Base-by-base conservation (phyloP, 768 basidiomycete genomes). In the Nidularia pulvinata region DNA sequence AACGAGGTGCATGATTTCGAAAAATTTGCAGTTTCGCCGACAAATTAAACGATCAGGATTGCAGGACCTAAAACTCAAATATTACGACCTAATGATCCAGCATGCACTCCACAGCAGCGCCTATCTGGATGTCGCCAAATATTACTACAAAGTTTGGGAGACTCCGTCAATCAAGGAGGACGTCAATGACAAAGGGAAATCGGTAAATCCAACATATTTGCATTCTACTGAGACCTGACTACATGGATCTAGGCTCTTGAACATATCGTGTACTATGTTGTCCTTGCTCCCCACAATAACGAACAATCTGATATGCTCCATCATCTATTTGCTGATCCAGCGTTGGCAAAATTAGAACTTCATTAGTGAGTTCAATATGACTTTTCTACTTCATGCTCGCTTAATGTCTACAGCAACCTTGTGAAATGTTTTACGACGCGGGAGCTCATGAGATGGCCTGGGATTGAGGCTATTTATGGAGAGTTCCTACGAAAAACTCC, bases 271-370 rank as follows among this genome's bases (percentile, higher is more conserved):
- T 95, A 93, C 72, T 98, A 95, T 63, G 82, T 98, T 52, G 85
- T 97, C 25, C 86, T 98, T 46, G 91, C 96, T 1, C 88, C 95
- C 3, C 90, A 98, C 67, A 91, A 89, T 68, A 98, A 99, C 66
- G 96, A 98, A 69, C 97, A 99, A 69, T 93, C 89, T 2, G 95
- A 98, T 66, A 95, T 98, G 89, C 74, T 99, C 45, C 87, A 98
- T 67, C 91, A 92, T 63, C 78, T 96, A 33, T 91, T 82, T 63
- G 75, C 76, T 45, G 87, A 98, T 67, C 83, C 94, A 22, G 86
- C 89, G 22, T 71, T 98, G 42, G 71, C 78, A 57, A 95, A 91
- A 67, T 76, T 95, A 45, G 87, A 92, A 59, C 75, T 93, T 42
- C 92, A 95, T 67, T 87, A 88, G 95, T 97, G 74, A 71, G 75